Evolutionary conservation across 179 eudicot species (phyloP).

Genomic region (Silene coronaria): DNA sequence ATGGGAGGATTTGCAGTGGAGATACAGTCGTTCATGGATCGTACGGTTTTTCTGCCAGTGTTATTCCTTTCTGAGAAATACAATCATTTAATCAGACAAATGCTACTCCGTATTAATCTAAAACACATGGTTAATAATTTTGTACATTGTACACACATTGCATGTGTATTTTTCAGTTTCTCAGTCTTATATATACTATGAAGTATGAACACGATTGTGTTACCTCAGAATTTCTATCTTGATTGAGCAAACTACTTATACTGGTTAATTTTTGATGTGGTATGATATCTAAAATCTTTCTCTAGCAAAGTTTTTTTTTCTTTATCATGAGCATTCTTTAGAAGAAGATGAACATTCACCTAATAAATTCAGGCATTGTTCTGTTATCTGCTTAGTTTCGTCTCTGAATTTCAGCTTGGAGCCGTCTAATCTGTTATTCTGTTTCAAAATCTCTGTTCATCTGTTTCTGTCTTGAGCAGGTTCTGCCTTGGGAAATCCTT

Average conservation of each 20-base stretch:
- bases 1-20: slow-evolving; percentile 65
- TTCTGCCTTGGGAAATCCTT: background rate
- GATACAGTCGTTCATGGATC: slow-evolving; percentile 48
- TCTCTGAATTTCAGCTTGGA: background rate
- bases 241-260: background rate
- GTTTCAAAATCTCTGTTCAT: background rate
- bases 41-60: background rate
- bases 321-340: no score
- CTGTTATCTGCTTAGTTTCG: background rate
- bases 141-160: background rate
- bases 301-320: background rate
- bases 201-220: background rate
- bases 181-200: background rate
- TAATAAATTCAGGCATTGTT: background rate
- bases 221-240: background rate
- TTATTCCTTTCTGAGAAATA: background rate
- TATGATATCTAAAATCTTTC: background rate
- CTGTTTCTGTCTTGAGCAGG: background rate
- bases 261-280: background rate
- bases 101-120: background rate
- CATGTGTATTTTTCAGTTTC: background rate
- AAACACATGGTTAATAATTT: background rate
- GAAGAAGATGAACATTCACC: background rate
- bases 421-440: no score
- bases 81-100: background rate